Evolutionary conservation across 2,329 filamentous ascomycete genomes (phyloP), one percentile per base, ranked within the genome.

Genomic region (Hypoxylon sp.): DNA sequence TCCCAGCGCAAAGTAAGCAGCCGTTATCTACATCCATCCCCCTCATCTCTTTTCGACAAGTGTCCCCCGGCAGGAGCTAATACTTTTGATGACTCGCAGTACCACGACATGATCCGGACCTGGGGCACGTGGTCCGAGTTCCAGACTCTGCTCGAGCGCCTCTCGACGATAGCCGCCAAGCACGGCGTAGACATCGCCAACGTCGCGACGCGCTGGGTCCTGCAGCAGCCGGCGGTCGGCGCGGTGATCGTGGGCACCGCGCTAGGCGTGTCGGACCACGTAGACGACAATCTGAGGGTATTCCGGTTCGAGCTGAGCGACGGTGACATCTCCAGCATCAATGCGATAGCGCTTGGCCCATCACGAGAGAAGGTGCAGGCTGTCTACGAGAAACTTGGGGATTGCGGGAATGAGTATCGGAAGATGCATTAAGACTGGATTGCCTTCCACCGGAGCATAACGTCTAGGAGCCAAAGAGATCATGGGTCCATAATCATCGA

Each of bases 371-470:
- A 60, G 64, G 58, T 63, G 4, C 0, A 30, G 5, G 64, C 50
- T 2, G 51, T 79, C 3, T 73, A 72, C 44, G 64, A 69, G 6
- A 63, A 20, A 5, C 56, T 78, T 1, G 77, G 77, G 2, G 76
- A 78, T 51, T 78, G 77, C 26, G 77, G 77, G 1, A 73, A 72
- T 14, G 76, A 78, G 61, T 78, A 79, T 57, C 71, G 74, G 1
- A 67, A 56, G 30, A 73, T 75, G 70, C 73, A 72, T 40, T 73
- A 18, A 61, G 5, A 38, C 11, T n/a, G n/a, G n/a, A n/a, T n/a
- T n/a, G n/a, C n/a, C n/a, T n/a, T n/a, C n/a, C n/a, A n/a, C n/a
- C n/a, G n/a, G n/a, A n/a, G n/a, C n/a, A n/a, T n/a, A n/a, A n/a
- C n/a, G n/a, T n/a, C n/a, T n/a, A n/a, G n/a, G n/a, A n/a, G n/a